phyloP scores from a whole-genome alignment of 2,329 filamentous ascomycete genomes.

The Curvularia verruculosa region DNA sequence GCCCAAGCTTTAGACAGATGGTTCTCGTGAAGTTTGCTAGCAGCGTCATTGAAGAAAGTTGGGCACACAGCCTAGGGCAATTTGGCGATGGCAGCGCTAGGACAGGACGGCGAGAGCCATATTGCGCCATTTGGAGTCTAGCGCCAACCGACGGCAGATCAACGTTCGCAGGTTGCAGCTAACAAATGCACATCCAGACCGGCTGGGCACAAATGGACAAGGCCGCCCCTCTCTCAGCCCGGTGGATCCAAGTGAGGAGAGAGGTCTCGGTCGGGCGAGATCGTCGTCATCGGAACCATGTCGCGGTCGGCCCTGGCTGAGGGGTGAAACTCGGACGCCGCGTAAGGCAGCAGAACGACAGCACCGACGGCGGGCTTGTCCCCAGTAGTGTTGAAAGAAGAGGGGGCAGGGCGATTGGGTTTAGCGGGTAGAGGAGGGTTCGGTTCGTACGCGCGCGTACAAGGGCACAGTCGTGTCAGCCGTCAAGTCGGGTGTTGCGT shows the following conservation, averaged over 20 bases:
- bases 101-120: not conserved
- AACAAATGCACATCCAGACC: not conserved
- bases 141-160: constrained; percentile 21
- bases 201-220: not conserved
- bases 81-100: not conserved
- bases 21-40: not conserved
- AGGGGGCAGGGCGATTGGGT: not conserved
- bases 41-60: not conserved
- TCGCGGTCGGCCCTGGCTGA: constrained; percentile 9
- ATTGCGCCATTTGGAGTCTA: not conserved
- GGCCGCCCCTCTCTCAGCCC: no score
- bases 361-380: not conserved
- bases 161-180: constrained; percentile 10
- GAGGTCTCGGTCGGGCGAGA: constrained; percentile 21
- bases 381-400: not conserved
- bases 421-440: not conserved
- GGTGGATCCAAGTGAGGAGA: constrained; percentile 14
- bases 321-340: constrained; percentile 21
- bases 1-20: not conserved
- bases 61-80: not conserved
- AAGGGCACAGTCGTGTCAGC: not conserved
- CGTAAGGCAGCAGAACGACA: constrained; percentile 13
- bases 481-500: not conserved
- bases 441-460: not conserved
- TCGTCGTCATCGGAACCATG: constrained; percentile 2